A percentile compares a stretch with the other conserved stretches of the same genome.
Evolutionary conservation across 495 filamentous ascomycete species (phyloP).

Genomic region (Bacidia rubella): DNA sequence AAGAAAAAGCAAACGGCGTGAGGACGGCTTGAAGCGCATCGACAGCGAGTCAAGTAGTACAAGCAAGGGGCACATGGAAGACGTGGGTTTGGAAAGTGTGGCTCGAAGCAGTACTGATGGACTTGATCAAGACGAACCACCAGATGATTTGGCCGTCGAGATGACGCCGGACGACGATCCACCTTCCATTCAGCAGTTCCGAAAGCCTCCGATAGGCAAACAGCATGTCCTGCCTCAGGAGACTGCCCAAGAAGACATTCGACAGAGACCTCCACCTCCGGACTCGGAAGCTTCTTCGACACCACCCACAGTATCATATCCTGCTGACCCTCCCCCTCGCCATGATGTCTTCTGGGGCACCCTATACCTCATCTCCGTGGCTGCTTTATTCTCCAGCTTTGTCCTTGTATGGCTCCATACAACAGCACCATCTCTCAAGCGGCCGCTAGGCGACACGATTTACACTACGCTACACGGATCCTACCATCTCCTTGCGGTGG

Average conservation of each 20-base stretch:
- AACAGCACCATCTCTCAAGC: slow-evolving; percentile 45
- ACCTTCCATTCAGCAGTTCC: slow-evolving; percentile 79
- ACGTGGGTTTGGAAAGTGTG: slow-evolving; percentile 71
- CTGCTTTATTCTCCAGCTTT: slow-evolving; percentile 71
- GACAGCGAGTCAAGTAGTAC: slow-evolving; percentile 37
- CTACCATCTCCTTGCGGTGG: slow-evolving; percentile 75
- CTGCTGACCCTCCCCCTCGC: slow-evolving; percentile 35
- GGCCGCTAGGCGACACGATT: slow-evolving; percentile 74
- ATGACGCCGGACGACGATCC: slow-evolving; percentile 51
- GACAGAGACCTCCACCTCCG: slow-evolving; percentile 30
- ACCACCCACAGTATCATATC: slow-evolving; percentile 34
- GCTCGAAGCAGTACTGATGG: slow-evolving; percentile 29
- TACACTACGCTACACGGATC: slow-evolving; percentile 80
- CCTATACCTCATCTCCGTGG: slow-evolving; percentile 72
- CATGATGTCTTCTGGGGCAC: slow-evolving; percentile 91
- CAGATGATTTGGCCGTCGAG: slow-evolving; percentile 44
- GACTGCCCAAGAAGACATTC: slow-evolving; percentile 29
- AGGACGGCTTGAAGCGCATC: slow-evolving; percentile 21
- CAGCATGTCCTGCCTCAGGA: slow-evolving; percentile 34
- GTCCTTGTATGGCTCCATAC: slow-evolving; percentile 84
- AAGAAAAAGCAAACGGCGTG: slow-evolving; percentile 17
- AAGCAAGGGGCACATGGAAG: slow-evolving; percentile 61
- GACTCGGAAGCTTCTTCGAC: slow-evolving; percentile 29
- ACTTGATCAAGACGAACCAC: slow-evolving; percentile 41
- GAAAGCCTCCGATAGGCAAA: slow-evolving; percentile 33